Conservation (phyloP, 163 green algal genomes). For the Coccomyxa subellipsoidea region DNA sequence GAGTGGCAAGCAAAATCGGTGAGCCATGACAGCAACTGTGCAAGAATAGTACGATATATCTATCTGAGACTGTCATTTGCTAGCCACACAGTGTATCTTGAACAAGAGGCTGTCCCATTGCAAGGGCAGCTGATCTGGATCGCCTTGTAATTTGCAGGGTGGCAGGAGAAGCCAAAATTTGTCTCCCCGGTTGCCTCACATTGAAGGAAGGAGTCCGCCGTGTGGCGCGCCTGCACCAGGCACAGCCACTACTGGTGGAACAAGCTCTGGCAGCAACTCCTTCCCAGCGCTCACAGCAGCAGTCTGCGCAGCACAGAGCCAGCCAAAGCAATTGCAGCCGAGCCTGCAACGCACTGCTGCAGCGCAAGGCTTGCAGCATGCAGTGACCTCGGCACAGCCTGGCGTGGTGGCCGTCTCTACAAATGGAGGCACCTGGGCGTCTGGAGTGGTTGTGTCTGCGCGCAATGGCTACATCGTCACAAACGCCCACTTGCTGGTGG, state of each 20-base stretch:
- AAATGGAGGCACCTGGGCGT: conserved; percentile 41
- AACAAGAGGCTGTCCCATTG: no score
- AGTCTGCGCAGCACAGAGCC: not conserved
- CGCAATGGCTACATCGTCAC: conserved; percentile 52
- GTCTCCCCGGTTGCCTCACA: not conserved
- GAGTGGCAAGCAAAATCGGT: not conserved
- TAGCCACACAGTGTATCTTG: no score
- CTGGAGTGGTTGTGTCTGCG: conserved; percentile 44
- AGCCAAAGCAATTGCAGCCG: no score
- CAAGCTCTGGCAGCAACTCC: not conserved
- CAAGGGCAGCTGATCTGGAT: no score
- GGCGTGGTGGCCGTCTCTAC: conserved; percentile 2
- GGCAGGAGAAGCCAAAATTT: not conserved
- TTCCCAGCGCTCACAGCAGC: not conserved
- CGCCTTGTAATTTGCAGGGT: no score
- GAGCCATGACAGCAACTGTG: no score
- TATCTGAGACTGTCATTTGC: no score
- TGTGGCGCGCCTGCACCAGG: not conserved
- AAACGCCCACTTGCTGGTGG: conserved; percentile 58
- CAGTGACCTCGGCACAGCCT: not conserved
- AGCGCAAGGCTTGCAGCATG: not conserved
- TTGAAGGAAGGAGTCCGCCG: not conserved
- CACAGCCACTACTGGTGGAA: not conserved
- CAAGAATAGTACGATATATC: no score
- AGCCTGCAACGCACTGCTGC: not conserved